phyloP scores from a whole-genome alignment of 2,329 filamentous ascomycete genomes.

The Aspergillus intermedius region DNA sequence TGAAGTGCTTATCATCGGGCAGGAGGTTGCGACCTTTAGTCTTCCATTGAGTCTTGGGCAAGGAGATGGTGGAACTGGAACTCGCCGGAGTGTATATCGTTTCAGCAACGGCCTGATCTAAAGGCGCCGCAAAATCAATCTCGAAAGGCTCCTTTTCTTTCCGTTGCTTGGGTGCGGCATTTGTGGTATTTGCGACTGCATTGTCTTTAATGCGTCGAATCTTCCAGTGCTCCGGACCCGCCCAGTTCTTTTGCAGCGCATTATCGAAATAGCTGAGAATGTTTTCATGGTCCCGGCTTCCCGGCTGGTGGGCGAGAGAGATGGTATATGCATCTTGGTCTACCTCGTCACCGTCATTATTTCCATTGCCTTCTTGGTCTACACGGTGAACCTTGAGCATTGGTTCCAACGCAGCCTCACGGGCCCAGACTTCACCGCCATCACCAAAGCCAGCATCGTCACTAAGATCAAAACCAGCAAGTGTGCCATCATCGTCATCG shows the following conservation, averaged over 20 bases:
- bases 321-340: constrained; percentile 70
- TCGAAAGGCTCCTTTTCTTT: constrained; percentile 97
- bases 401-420: constrained; percentile 77
- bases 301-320: constrained; percentile 65
- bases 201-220: constrained; percentile 87
- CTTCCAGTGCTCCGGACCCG: constrained; percentile 96
- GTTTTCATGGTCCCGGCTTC: constrained; percentile 72
- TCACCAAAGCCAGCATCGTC: constrained; percentile 82
- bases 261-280: constrained; percentile 98
- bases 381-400: constrained; percentile 68
- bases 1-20: constrained; percentile 97
- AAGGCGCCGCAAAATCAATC: constrained; percentile 77
- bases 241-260: constrained; percentile 94
- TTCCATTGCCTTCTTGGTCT: constrained; percentile 47
- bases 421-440: constrained; percentile 91
- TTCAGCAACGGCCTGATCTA: constrained; percentile 65
- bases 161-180: constrained; percentile 51
- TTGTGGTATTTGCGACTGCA: constrained; percentile 45
- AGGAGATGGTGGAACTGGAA: constrained; percentile 70
- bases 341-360: constrained; percentile 50
- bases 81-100: constrained; percentile 73
- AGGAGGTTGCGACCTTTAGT: constrained; percentile 88
- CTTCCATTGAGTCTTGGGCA: constrained; percentile 93
- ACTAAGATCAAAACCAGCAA: constrained; percentile 64
- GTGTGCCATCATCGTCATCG: constrained; percentile 65